A percentile compares a stretch with the other conserved stretches of the same genome.
phyloP scores from a whole-genome alignment of 352 stramenopile genomes.

The Phytophthora megakarya region DNA sequence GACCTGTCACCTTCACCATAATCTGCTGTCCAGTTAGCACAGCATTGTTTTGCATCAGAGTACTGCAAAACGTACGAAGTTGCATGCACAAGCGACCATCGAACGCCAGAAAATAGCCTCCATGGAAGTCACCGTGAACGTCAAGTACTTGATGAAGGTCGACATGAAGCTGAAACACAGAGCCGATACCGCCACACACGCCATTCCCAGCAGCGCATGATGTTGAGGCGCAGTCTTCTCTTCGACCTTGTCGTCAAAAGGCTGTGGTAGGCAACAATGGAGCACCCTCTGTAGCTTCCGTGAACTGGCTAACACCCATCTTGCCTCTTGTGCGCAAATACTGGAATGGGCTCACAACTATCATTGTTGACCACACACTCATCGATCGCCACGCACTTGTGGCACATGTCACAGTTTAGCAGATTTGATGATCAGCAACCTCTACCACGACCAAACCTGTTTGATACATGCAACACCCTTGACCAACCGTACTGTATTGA shows the following conservation, averaged over 20 bases:
- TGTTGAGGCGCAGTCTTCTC: slow-evolving; percentile 19
- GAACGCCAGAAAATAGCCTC: slow-evolving; percentile 75
- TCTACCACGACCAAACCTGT: too few relatives aligned
- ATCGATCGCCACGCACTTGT: slow-evolving; percentile 11
- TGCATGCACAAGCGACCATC: slow-evolving; percentile 44
- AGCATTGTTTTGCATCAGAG: background rate
- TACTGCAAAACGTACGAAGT: slow-evolving; percentile 43
- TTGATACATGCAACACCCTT: too few relatives aligned
- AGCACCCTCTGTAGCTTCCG: slow-evolving; percentile 16
- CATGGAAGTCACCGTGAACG: slow-evolving; percentile 66
- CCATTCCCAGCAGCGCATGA: slow-evolving; percentile 59
- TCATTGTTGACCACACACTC: slow-evolving; percentile 9
- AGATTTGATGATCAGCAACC: background rate
- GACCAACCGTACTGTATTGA: too few relatives aligned
- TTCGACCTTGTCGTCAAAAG: slow-evolving; percentile 2
- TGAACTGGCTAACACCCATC: slow-evolving; percentile 1
- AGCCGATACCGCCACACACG: slow-evolving; percentile 57
- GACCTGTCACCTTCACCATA: background rate
- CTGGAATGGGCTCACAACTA: slow-evolving; percentile 6
- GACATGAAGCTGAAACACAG: slow-evolving; percentile 80
- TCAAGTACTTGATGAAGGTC: slow-evolving; percentile 69
- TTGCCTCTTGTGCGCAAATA: slow-evolving; percentile 4
- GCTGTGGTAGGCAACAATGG: slow-evolving; percentile 4
- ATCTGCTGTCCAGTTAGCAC: slow-evolving; percentile 2
- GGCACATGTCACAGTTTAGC: slow-evolving; percentile 10